Conservation (phyloP, 225 moss, liverwort and hornwort species). For the Bryoerythrophyllum caledonicum region DNA sequence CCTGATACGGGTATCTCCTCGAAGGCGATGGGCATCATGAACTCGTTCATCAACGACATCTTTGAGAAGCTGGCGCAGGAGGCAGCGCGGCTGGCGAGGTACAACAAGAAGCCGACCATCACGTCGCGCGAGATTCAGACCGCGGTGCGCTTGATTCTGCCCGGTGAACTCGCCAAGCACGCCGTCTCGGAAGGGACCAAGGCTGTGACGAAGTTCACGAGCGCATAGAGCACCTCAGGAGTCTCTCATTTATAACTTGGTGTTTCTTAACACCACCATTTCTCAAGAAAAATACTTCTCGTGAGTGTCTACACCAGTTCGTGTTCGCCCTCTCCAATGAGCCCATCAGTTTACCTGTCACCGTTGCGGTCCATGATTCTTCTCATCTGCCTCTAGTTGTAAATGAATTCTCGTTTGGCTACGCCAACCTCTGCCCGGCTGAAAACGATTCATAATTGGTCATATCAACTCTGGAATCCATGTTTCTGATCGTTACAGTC, state of each 20-base stretch:
- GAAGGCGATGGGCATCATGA: conserved; percentile 45
- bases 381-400: too few species aligned
- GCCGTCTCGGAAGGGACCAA: conserved; percentile 37
- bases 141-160: conserved; percentile 34
- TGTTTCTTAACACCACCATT: conserved; percentile 5
- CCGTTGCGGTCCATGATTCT: too few species aligned
- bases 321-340: too few species aligned
- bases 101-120: conserved; percentile 39
- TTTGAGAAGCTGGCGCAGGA: conserved; percentile 49
- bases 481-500: too few species aligned
- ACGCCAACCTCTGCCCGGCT: too few species aligned
- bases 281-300: not conserved
- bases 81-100: conserved; percentile 27
- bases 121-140: conserved; percentile 46
- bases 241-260: rapidly evolving
- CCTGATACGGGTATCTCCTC: conserved; percentile 32
- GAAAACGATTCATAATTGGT: too few species aligned
- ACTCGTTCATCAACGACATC: conserved; percentile 43
- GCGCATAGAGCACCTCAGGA: conserved; percentile 11
- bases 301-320: not conserved
- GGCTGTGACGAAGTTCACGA: conserved; percentile 46
- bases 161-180: conserved; percentile 37
- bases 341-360: too few species aligned
- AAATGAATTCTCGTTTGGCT: too few species aligned
- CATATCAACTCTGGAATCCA: too few species aligned